These are phyloP conservation scores for Phytopythium mirpurense DNA, from an alignment of 352 stramenopile genomes.

Conservation along the genomic window DNA sequence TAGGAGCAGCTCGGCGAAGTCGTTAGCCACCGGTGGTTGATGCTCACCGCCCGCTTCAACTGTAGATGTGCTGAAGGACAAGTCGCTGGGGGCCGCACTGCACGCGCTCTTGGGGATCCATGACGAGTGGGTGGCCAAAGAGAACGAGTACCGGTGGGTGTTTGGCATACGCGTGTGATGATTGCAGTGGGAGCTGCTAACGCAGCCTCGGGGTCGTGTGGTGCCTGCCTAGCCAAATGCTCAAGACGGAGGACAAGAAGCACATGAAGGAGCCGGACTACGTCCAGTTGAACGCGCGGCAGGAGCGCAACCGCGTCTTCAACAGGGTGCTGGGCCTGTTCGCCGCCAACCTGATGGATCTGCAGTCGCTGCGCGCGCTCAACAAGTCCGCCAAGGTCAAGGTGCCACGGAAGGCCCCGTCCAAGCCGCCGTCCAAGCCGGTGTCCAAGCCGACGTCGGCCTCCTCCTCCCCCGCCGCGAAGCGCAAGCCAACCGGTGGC, in stretches of 20 bases:
- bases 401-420: constrained; percentile 34
- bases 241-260: constrained; percentile 89
- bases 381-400: constrained; percentile 70
- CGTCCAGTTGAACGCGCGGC: constrained; percentile 59
- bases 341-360: constrained; percentile 49
- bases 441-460: constrained; percentile 14
- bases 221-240: constrained; percentile 54
- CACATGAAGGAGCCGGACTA: constrained; percentile 73
- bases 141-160: constrained; percentile 78
- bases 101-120: constrained; percentile 46
- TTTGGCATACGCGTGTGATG: not conserved
- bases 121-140: constrained; percentile 79
- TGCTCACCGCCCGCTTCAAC: not conserved
- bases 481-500: constrained; percentile 30
- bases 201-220: not conserved
- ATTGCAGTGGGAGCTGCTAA: not conserved
- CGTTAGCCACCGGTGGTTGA: not conserved
- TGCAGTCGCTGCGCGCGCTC: constrained; percentile 57
- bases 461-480: constrained; percentile 15
- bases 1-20: constrained; percentile 9
- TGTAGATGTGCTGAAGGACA: constrained; percentile 55
- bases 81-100: constrained; percentile 38
- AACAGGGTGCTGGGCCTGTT: constrained; percentile 69
- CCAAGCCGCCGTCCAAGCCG: constrained; percentile 29
- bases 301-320: constrained; percentile 84